Conservation (phyloP, 805 yeast genomes). For the Starmera dryadoides region DNA sequence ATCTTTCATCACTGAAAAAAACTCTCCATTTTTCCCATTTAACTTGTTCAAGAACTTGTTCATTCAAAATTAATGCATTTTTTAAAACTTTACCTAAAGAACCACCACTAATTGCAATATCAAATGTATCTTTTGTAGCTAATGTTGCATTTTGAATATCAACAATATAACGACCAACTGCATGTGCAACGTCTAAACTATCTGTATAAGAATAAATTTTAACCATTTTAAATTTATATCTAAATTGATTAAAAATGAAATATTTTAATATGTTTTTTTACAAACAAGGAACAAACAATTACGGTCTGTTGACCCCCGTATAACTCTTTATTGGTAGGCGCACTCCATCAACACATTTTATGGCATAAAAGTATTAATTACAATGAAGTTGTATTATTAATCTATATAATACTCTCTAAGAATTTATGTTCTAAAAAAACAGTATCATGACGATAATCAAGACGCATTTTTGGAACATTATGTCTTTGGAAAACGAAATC, state of each 20-base stretch:
- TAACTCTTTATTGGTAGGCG: not conserved
- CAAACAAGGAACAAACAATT: not conserved
- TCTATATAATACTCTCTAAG: not conserved
- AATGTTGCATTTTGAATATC: conserved; percentile 57
- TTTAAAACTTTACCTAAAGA: conserved; percentile 68
- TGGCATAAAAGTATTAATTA: not conserved
- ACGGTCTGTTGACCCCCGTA: not conserved
- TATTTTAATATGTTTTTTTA: too few species aligned
- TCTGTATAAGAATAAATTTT: conserved; percentile 35
- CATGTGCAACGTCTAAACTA: conserved; percentile 52
- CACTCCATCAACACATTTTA: not conserved
- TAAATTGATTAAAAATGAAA: not conserved
- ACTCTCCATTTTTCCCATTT: conserved; percentile 75
- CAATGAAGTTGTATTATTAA: not conserved
- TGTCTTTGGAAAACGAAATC: conserved; percentile 19
- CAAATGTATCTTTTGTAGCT: conserved; percentile 37
- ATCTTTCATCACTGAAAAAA: conserved; percentile 84
- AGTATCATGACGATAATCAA: conserved; percentile 16
- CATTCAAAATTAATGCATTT: conserved; percentile 58
- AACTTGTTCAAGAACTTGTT: conserved; percentile 33
- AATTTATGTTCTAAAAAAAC: conserved; percentile 14
- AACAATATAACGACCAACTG: conserved; percentile 59
- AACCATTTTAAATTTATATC: conserved; percentile 20
- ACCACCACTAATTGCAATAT: conserved; percentile 86
- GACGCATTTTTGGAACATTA: conserved; percentile 21